These are phyloP conservation scores for Kuraishia cidri DNA, from an alignment of 805 yeast species.

Conservation along the genomic window DNA sequence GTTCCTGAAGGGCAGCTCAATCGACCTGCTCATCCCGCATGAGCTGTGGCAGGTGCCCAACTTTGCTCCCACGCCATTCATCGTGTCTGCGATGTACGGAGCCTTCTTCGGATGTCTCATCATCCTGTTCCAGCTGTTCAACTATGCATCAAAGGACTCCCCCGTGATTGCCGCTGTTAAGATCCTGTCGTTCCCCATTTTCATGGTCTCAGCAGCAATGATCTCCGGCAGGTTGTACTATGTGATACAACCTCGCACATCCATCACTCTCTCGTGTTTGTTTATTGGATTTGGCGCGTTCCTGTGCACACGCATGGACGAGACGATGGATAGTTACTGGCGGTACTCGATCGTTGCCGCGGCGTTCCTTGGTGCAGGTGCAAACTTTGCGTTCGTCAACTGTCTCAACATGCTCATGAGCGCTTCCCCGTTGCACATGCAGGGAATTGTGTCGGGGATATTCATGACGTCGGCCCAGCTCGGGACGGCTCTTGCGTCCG, in stretches of 20 bases:
- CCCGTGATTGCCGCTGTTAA: not conserved
- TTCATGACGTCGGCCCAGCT: constrained; percentile 25
- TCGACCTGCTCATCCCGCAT: constrained; percentile 18
- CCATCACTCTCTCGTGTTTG: not conserved
- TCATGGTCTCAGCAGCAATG: not conserved
- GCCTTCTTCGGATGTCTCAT: not conserved
- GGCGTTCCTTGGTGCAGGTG: not conserved
- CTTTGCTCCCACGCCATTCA: constrained; percentile 5
- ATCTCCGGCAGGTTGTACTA: not conserved
- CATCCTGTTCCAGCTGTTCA: not conserved
- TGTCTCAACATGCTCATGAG: constrained; percentile 1
- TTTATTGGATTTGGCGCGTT: not conserved
- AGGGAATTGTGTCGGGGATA: constrained; percentile 28
- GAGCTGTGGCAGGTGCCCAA: constrained; percentile 16
- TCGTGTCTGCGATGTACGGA: not conserved
- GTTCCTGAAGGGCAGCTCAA: too few relatives aligned
- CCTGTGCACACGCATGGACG: not conserved
- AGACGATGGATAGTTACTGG: not conserved
- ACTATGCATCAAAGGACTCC: constrained; percentile 1
- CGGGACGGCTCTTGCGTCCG: constrained; percentile 18
- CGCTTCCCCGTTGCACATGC: constrained; percentile 25
- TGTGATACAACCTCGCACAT: not conserved
- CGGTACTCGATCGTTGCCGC: not conserved
- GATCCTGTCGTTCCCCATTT: not conserved
- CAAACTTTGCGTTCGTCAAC: not conserved